Evolutionary conservation across 495 filamentous ascomycete genomes (phyloP).

Genomic region (Platismatia glauca): DNA sequence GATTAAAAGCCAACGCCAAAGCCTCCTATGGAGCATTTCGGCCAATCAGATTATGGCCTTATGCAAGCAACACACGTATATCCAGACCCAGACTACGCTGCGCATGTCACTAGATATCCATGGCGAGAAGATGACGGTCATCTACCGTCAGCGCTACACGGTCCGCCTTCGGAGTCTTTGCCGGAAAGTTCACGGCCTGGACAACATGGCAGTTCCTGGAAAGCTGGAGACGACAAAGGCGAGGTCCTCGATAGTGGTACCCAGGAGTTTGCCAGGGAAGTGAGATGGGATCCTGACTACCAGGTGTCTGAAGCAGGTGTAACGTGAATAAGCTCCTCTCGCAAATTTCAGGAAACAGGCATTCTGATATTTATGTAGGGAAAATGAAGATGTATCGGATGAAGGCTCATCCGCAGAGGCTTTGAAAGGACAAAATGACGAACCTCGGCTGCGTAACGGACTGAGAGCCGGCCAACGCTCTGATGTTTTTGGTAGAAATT

Average conservation of each 20-base stretch:
- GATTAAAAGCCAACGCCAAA: background rate
- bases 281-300: slow-evolving; percentile 19
- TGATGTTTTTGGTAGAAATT: background rate
- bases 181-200: background rate
- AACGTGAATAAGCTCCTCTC: slow-evolving; percentile 4
- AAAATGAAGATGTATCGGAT: slow-evolving; percentile 19
- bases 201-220: background rate
- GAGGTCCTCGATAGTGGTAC: background rate
- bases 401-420: slow-evolving; percentile 4
- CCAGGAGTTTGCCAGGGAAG: background rate
- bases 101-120: slow-evolving; percentile 15
- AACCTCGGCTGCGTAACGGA: background rate
- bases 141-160: slow-evolving; percentile 7
- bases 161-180: background rate
- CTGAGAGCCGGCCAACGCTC: background rate
- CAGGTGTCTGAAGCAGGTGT: slow-evolving; percentile 6
- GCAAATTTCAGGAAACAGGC: background rate
- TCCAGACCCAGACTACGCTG: slow-evolving; percentile 21
- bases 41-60: background rate
- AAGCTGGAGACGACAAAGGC: background rate
- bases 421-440: background rate
- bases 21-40: background rate
- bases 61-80: slow-evolving; percentile 11
- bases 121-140: slow-evolving; percentile 15
- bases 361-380: slow-evolving; percentile 9